A percentile compares a stretch with the other conserved stretches of the same genome.
Evolutionary conservation across 345 rosid genomes (phyloP).

Genomic region (Ricinus communis): DNA sequence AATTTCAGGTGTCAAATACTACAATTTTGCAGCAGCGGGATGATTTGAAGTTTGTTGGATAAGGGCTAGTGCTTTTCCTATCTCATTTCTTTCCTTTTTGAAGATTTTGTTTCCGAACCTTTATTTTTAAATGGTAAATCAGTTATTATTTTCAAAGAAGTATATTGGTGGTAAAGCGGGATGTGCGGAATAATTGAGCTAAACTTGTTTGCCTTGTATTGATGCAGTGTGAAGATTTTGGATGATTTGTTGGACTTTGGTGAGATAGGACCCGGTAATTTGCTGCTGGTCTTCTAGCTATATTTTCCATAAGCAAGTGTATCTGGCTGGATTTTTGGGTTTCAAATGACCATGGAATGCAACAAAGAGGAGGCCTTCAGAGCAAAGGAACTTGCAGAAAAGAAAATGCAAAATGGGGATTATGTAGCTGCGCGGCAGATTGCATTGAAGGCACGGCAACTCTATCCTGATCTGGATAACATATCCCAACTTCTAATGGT

Average conservation of each 20-base stretch:
- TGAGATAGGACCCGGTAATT: not conserved
- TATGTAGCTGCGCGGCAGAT: conserved; percentile 55
- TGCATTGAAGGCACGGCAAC: conserved; percentile 60
- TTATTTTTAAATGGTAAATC: conserved; percentile 21
- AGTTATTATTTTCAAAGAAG: not conserved
- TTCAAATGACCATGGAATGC: conserved; percentile 56
- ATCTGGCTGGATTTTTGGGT: not conserved
- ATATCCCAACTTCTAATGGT: conserved; percentile 61
- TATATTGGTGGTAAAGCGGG: not conserved
- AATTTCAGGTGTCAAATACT: conserved; percentile 12
- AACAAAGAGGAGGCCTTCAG: conserved; percentile 87
- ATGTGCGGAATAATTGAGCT: not conserved
- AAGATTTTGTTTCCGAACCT: not conserved
- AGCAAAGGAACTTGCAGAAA: conserved; percentile 65
- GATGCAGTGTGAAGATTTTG: conserved; percentile 22
- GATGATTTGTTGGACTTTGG: conserved; percentile 17
- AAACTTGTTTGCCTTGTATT: conserved; percentile 2
- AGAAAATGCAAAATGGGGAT: conserved; percentile 54
- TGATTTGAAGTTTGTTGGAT: not conserved
- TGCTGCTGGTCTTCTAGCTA: too few relatives aligned
- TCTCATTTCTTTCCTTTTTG: not conserved
- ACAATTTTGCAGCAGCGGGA: not conserved
- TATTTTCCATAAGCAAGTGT: not conserved
- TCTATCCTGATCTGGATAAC: conserved; percentile 63
- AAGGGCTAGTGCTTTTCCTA: not conserved